These are phyloP conservation scores for Paragyromitra xinjiangensis DNA, from an alignment of 495 filamentous ascomycete species.

Conservation along the genomic window DNA sequence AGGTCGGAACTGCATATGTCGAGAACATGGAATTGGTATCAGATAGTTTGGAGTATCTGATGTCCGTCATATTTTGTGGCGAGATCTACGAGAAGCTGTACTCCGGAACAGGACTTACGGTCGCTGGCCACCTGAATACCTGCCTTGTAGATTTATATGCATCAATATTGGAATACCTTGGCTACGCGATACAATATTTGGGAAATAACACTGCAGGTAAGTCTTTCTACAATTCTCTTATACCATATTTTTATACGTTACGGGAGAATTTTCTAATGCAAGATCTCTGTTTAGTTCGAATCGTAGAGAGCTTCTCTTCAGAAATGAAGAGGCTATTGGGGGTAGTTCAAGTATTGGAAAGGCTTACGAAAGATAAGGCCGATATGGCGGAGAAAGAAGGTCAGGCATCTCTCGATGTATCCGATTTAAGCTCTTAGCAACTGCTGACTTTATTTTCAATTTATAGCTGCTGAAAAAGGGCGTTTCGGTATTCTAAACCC, in stretches of 20 bases:
- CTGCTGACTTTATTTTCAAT: neutral
- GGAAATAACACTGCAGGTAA: neutral
- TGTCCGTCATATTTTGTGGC: neutral
- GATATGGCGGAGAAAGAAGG: constrained; percentile 22
- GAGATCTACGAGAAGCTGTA: constrained; percentile 25
- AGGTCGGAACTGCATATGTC: constrained; percentile 5
- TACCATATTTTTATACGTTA: too few relatives aligned
- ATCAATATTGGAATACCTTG: constrained; percentile 18
- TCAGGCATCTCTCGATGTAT: neutral
- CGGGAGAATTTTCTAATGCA: neutral
- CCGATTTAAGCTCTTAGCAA: neutral
- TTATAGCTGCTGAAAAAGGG: neutral
- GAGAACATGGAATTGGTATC: constrained; percentile 1
- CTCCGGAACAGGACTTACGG: neutral
- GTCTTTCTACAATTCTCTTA: neutral
- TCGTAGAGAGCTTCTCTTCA: constrained; percentile 4
- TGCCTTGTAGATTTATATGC: constrained; percentile 2
- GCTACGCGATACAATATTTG: neutral
- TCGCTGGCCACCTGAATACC: neutral
- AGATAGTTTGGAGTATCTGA: constrained; percentile 10
- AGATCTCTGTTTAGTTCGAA: neutral
- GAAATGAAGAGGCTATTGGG: neutral
- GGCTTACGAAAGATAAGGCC: neutral
- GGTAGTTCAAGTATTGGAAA: neutral
- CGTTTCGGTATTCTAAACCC: neutral